Evolutionary conservation across 176 grass and related monocot genomes (phyloP).

Genomic region (Oryza glaberrima): DNA sequence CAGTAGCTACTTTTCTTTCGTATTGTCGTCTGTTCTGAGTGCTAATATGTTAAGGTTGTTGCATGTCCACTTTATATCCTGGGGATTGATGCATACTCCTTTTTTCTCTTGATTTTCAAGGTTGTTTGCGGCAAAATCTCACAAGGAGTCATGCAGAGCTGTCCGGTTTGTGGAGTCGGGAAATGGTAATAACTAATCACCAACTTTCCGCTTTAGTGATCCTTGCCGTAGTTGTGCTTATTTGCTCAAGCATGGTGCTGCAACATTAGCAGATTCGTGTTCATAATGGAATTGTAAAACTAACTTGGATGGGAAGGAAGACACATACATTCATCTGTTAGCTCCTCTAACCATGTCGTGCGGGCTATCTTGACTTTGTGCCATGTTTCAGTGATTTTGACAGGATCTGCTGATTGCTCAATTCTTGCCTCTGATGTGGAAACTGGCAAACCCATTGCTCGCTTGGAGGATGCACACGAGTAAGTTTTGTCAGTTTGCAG

Average conservation of each 20-base stretch:
- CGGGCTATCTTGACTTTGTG: neutral
- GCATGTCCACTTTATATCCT: neutral
- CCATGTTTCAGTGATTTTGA: slow-evolving; percentile 70
- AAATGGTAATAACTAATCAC: slow-evolving; percentile 53
- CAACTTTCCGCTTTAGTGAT: neutral
- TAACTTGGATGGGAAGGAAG: neutral
- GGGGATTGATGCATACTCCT: neutral
- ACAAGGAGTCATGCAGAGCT: slow-evolving; percentile 85
- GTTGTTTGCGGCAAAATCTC: slow-evolving; percentile 47
- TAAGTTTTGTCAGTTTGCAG: slow-evolving; percentile 31
- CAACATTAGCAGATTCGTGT: neutral
- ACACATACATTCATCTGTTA: neutral
- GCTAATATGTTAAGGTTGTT: neutral
- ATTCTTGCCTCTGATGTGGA: slow-evolving; percentile 80
- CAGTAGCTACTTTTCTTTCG: neutral
- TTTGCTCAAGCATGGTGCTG: neutral
- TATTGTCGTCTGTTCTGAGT: neutral
- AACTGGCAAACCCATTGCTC: slow-evolving; percentile 72
- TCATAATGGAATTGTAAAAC: neutral
- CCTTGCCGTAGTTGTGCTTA: neutral
- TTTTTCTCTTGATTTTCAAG: slow-evolving; percentile 31
- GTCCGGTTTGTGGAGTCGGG: slow-evolving; percentile 81
- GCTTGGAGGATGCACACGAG: slow-evolving; percentile 76
- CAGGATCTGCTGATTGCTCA: slow-evolving; percentile 74
- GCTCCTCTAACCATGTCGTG: slow-evolving; percentile 5